Conservation (phyloP, 768 basidiomycete genomes). For the Lentinula raphanica region DNA sequence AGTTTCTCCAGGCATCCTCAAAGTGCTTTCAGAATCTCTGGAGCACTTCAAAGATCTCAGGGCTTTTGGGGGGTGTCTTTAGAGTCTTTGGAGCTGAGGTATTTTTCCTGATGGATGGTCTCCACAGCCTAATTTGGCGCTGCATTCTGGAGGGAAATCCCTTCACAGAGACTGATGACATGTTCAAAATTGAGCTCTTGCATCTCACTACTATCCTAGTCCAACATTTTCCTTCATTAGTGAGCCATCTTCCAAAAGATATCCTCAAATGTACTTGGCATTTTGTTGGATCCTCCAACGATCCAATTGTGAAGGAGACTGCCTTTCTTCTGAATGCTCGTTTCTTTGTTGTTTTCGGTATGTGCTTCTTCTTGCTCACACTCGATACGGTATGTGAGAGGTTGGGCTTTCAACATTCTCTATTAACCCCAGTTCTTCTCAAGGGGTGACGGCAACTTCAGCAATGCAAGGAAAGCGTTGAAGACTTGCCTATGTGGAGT, state of each 20-base stretch:
- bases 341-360: constrained; percentile 90
- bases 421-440: constrained; percentile 58
- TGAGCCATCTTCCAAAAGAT: constrained; percentile 81
- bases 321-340: constrained; percentile 86
- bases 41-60: too few relatives aligned
- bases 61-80: too few relatives aligned
- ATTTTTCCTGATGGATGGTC: too few relatives aligned
- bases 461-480: constrained; percentile 86
- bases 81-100: too few relatives aligned
- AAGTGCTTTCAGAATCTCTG: too few relatives aligned
- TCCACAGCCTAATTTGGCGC: constrained; percentile 78
- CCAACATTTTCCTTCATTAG: constrained; percentile 73
- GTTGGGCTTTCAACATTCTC: constrained; percentile 1
- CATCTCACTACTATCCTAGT: constrained; percentile 87
- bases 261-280: constrained; percentile 93
- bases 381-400: constrained; percentile 66
- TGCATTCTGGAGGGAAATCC: constrained; percentile 54
- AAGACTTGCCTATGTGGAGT: constrained; percentile 98
- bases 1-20: too few relatives aligned
- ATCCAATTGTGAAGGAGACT: constrained; percentile 88
- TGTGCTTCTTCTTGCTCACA: constrained; percentile 82
- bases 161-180: constrained; percentile 67
- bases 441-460: constrained; percentile 69
- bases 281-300: constrained; percentile 71
- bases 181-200: constrained; percentile 85